Percentiles rank a stretch among this genome's conserved stretches.
Conservation (phyloP, 345 rosid species). For the Populus simonii region DNA sequence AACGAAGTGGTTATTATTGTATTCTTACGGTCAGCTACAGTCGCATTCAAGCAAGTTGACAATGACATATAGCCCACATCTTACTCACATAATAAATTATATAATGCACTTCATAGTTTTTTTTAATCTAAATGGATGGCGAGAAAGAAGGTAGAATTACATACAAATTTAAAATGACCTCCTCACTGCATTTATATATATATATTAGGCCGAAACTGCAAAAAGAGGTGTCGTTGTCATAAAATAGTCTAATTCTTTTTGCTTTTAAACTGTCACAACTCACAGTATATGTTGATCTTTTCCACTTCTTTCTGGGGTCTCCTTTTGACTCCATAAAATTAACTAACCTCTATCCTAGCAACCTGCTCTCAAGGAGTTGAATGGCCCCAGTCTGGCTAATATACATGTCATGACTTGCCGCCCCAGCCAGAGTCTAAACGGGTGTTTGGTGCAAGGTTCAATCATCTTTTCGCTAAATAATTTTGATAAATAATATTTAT, state of each 20-base stretch:
- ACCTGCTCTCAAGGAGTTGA: slow-evolving; percentile 9
- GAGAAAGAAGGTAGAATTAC: neutral
- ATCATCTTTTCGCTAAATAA: too few species aligned
- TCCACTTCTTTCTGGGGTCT: neutral
- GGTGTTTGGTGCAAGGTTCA: too few species aligned
- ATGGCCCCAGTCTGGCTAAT: slow-evolving; percentile 4
- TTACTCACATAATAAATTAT: neutral
- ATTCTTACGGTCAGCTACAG: neutral
- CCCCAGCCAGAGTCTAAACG: neutral
- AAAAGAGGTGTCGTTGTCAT: neutral
- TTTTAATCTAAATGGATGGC: neutral
- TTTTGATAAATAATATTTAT: too few species aligned
- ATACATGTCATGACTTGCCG: neutral
- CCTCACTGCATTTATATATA: too few species aligned
- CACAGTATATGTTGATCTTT: neutral
- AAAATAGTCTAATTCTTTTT: neutral
- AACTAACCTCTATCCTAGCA: neutral
- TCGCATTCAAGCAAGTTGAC: neutral
- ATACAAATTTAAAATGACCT: too few species aligned
- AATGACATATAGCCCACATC: neutral
- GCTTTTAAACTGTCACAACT: neutral
- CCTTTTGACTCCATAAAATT: neutral
- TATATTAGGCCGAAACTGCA: too few species aligned
- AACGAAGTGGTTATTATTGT: neutral
- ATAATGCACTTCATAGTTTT: neutral